Percentiles rank a stretch among this genome's conserved stretches.
These are phyloP conservation scores for Amanita fuliginea DNA, from an alignment of 768 basidiomycete species.

Conservation along the genomic window DNA sequence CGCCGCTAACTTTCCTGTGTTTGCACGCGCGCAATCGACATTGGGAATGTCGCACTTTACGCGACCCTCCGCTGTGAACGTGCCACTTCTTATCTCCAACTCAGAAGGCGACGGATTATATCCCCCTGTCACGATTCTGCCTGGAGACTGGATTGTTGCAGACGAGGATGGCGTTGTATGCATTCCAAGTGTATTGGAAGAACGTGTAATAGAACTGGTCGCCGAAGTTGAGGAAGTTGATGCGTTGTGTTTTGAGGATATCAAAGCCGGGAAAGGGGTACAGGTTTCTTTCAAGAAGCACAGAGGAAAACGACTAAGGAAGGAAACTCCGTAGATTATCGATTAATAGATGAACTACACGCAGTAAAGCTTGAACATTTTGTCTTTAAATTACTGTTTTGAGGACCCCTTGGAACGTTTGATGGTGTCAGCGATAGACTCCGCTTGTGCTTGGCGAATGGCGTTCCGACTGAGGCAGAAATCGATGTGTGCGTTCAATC, in stretches of 20 bases:
- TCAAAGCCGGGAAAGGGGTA: slow-evolving; percentile 63
- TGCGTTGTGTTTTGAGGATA: slow-evolving; percentile 61
- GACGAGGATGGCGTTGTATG: slow-evolving; percentile 88
- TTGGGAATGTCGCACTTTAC: slow-evolving; percentile 82
- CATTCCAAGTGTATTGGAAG: slow-evolving; percentile 45
- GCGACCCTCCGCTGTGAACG: slow-evolving; percentile 64
- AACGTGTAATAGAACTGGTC: slow-evolving; percentile 49
- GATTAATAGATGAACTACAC: slow-evolving; percentile 3
- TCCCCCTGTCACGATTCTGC: slow-evolving; percentile 44
- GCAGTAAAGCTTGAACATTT: not conserved
- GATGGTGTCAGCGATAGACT: slow-evolving; percentile 15
- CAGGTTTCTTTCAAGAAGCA: slow-evolving; percentile 71
- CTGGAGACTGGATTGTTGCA: slow-evolving; percentile 78
- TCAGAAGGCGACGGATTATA: slow-evolving; percentile 13
- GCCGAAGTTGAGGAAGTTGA: slow-evolving; percentile 52
- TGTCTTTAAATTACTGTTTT: not conserved
- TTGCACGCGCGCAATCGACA: slow-evolving; percentile 72
- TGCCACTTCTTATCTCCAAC: slow-evolving; percentile 47
- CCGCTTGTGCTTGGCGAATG: slow-evolving; percentile 59
- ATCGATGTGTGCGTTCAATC: slow-evolving; percentile 82
- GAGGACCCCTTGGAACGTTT: not conserved
- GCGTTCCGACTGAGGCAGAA: slow-evolving; percentile 75
- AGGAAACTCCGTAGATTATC: not conserved
- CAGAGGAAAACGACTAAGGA: slow-evolving; percentile 29
- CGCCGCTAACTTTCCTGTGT: slow-evolving; percentile 63